These are phyloP conservation scores for Fistulinella cinereoalba DNA, from an alignment of 1,284 basidiomycete genomes.

Conservation along the genomic window DNA sequence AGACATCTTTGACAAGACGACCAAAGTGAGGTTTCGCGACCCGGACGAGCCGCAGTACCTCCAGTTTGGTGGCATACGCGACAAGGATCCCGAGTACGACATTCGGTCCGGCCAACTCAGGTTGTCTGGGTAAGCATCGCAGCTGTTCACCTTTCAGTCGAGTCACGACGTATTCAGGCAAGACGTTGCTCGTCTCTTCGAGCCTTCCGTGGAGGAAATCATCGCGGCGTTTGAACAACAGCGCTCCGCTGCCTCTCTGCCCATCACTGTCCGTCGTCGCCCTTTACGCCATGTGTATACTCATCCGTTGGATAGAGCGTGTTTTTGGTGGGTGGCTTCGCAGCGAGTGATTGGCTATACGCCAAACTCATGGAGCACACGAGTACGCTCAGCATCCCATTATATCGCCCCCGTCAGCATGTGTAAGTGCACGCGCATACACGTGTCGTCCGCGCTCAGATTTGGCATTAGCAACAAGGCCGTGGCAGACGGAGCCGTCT, in stretches of 20 bases:
- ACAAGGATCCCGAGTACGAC: constrained; percentile 41
- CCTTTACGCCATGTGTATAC: not conserved
- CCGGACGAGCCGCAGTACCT: constrained; percentile 42
- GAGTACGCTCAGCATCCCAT: constrained; percentile 20
- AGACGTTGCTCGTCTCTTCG: constrained; percentile 42
- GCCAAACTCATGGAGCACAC: constrained; percentile 34
- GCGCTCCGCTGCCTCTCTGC: constrained; percentile 13
- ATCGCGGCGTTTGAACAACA: constrained; percentile 38
- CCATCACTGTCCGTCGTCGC: not conserved
- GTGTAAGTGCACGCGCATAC: constrained; percentile 27
- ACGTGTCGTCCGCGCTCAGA: constrained; percentile 10
- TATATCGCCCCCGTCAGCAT: constrained; percentile 37
- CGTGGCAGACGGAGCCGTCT: constrained; percentile 52
- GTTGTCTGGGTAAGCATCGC: constrained; percentile 37
- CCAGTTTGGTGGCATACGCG: constrained; percentile 44
- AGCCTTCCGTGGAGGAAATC: constrained; percentile 43
- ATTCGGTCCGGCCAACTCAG: constrained; percentile 46
- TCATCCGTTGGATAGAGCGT: constrained; percentile 25
- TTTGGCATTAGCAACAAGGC: constrained; percentile 46
- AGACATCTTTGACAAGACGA: constrained; percentile 46
- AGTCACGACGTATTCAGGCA: constrained; percentile 25
- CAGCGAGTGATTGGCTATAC: constrained; percentile 47
- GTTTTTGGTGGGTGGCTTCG: constrained; percentile 45
- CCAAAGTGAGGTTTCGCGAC: constrained; percentile 45
- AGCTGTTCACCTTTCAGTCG: not conserved